Evolutionary conservation across 225 moss, liverwort and hornwort genomes (phyloP).

Genomic region (Pleurozium schreberi): DNA sequence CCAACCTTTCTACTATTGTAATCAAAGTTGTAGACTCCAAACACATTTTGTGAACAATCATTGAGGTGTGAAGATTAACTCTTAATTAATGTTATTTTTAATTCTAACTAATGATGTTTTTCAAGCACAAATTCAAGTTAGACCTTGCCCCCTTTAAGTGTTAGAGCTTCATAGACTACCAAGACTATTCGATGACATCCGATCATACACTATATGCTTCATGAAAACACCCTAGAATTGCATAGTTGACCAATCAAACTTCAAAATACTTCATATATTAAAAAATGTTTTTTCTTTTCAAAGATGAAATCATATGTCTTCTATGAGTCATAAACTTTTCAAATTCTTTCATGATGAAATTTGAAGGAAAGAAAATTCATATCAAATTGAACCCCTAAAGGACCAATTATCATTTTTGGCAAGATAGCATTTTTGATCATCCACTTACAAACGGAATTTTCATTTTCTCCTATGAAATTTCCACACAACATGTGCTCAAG

Average conservation of each 20-base stretch:
- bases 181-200: not conserved
- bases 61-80: not conserved
- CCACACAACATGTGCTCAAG: not conserved
- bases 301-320: too few species aligned
- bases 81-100: not conserved
- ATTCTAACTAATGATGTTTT: not conserved
- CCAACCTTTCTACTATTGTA: not conserved
- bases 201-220: not conserved
- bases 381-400: not conserved
- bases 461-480: not conserved
- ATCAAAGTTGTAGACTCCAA: not conserved
- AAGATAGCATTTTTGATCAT: accelerated
- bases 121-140: not conserved
- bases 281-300: not conserved
- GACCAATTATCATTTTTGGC: not conserved
- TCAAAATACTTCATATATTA: not conserved
- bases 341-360: not conserved
- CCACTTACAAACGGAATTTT: not conserved
- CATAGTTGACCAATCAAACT: not conserved
- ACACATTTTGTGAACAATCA: not conserved
- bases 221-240: not conserved
- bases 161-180: not conserved
- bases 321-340: not conserved
- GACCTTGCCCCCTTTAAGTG: accelerated
- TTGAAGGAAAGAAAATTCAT: not conserved